phyloP scores from a whole-genome alignment of 2,329 filamentous ascomycete genomes.

The Calonectria honghensis region DNA sequence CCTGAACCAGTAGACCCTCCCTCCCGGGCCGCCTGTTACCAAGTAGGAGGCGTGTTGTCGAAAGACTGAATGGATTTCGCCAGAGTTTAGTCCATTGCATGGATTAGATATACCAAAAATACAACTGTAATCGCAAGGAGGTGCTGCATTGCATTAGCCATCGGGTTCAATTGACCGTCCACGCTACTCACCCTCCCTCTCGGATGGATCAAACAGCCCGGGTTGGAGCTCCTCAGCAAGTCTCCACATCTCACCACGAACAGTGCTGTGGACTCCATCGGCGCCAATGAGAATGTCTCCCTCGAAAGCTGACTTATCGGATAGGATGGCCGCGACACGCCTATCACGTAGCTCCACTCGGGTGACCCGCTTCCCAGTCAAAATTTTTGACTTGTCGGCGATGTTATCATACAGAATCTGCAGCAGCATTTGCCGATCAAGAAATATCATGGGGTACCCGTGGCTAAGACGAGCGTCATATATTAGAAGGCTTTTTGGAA shows the following conservation, averaged over 20 bases:
- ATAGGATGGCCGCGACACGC: slow-evolving; percentile 55
- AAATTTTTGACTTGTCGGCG: slow-evolving; percentile 52
- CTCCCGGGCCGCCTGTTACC: slow-evolving; percentile 25
- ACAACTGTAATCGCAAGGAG: slow-evolving; percentile 32
- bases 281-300: slow-evolving; percentile 61
- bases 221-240: slow-evolving; percentile 13
- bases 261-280: slow-evolving; percentile 63
- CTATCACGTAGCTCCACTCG: slow-evolving; percentile 1
- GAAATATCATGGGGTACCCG: slow-evolving; percentile 57
- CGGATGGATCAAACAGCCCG: not conserved
- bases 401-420: slow-evolving; percentile 59
- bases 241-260: slow-evolving; percentile 55
- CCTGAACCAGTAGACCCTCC: slow-evolving; percentile 64
- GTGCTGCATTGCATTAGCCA: not conserved
- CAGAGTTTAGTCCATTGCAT: slow-evolving; percentile 20
- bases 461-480: slow-evolving; percentile 31
- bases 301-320: slow-evolving; percentile 55
- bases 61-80: slow-evolving; percentile 26
- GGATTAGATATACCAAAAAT: slow-evolving; percentile 42
- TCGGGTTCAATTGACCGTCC: not conserved
- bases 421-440: slow-evolving; percentile 60
- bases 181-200: not conserved
- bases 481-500: not conserved
- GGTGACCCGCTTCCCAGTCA: slow-evolving; percentile 44
- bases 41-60: slow-evolving; percentile 19